Percentiles rank a stretch among this genome's conserved stretches.
These are phyloP conservation scores for Rasamsonia emersonii DNA, from an alignment of 2,329 filamentous ascomycete species.

Conservation along the genomic window DNA sequence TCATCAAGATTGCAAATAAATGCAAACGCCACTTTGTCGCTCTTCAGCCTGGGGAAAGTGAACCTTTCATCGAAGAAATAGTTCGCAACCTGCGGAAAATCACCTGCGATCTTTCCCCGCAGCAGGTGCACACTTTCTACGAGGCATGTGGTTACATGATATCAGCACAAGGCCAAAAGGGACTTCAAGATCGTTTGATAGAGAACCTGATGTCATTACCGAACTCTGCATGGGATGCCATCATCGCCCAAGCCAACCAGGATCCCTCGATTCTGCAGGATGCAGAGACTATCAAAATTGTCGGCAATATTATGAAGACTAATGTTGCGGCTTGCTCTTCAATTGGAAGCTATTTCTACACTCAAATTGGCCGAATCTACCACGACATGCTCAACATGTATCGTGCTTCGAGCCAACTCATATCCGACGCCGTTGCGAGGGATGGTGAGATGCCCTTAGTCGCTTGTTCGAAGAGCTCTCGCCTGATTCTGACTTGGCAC, in stretches of 20 bases:
- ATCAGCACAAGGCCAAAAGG: constrained; percentile 89
- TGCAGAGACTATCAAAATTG: constrained; percentile 91
- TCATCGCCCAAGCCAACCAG: constrained; percentile 78
- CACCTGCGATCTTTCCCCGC: constrained; percentile 86
- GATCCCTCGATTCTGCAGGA: constrained; percentile 85
- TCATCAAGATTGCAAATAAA: constrained; percentile 99
- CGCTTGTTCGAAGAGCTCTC: too few relatives aligned
- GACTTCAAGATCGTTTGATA: constrained; percentile 84
- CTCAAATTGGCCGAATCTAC: constrained; percentile 95
- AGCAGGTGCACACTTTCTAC: constrained; percentile 98
- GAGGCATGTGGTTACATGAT: constrained; percentile 99
- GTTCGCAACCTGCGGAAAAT: constrained; percentile 93
- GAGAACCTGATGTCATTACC: constrained; percentile 87
- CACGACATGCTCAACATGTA: constrained; percentile 99
- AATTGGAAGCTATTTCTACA: constrained; percentile 94
- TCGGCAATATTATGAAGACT: constrained; percentile 99
- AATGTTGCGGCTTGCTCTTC: constrained; percentile 98
- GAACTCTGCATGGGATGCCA: constrained; percentile 90
- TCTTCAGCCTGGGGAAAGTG: constrained; percentile 83
- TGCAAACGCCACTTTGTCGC: constrained; percentile 97
- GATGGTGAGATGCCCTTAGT: constrained; percentile 56
- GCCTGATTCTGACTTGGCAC: constrained; percentile 15
- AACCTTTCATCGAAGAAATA: constrained; percentile 98
- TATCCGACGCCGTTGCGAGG: constrained; percentile 80
- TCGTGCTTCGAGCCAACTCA: constrained; percentile 88